phyloP scores from a whole-genome alignment of 2,329 filamentous ascomycete species.

The Fusarium proliferatum region DNA sequence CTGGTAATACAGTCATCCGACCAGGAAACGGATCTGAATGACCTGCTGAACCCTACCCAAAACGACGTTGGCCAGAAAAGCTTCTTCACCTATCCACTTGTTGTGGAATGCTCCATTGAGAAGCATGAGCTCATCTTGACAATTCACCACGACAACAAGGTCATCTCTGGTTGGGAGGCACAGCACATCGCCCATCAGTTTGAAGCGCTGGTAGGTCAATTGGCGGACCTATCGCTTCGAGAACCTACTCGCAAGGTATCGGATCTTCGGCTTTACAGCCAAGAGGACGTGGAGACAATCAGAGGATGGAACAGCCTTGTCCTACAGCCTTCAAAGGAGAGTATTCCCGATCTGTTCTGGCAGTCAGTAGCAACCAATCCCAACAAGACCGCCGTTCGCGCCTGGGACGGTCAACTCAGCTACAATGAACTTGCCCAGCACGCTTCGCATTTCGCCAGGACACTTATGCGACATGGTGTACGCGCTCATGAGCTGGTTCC shows the following conservation, averaged over 20 bases:
- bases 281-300: slow-evolving; percentile 26
- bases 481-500: slow-evolving; percentile 7
- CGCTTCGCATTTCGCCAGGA: background rate
- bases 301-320: slow-evolving; percentile 8
- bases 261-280: slow-evolving; percentile 18
- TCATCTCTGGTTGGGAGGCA: slow-evolving; percentile 26
- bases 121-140: slow-evolving; percentile 5
- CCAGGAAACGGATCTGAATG: background rate
- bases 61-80: background rate
- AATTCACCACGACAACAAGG: slow-evolving; percentile 16
- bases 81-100: slow-evolving; percentile 43
- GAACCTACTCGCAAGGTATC: slow-evolving; percentile 7
- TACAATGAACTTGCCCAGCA: slow-evolving; percentile 20
- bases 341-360: slow-evolving; percentile 20
- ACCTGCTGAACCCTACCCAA: slow-evolving; percentile 12
- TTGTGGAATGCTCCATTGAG: slow-evolving; percentile 37
- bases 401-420: slow-evolving; percentile 37
- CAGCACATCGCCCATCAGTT: slow-evolving; percentile 30
- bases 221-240: slow-evolving; percentile 10
- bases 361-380: background rate
- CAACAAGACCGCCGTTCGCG: slow-evolving; percentile 6
- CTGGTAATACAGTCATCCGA: slow-evolving; percentile 45
- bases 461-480: slow-evolving; percentile 11
- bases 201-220: slow-evolving; percentile 24
- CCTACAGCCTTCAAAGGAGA: background rate